These are phyloP conservation scores for Backusella tarrabulga DNA, from an alignment of 192 early-diverging fungal genomes.

Conservation along the genomic window DNA sequence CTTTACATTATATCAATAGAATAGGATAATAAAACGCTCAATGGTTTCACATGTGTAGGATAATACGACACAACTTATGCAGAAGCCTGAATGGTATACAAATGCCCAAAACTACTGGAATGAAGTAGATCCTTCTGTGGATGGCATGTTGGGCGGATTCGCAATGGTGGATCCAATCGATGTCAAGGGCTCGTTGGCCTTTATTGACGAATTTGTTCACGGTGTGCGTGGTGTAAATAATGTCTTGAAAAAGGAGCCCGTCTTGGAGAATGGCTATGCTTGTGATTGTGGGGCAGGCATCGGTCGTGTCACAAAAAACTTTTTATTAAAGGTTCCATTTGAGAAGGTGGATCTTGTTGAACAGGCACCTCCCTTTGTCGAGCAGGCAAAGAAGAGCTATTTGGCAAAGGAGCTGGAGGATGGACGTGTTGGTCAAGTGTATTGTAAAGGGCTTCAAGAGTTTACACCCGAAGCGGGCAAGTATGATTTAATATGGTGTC, in stretches of 20 bases:
- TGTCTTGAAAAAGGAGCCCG: slow-evolving; percentile 19
- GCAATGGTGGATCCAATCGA: slow-evolving; percentile 73
- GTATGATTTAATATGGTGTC: slow-evolving; percentile 97
- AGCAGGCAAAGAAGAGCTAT: slow-evolving; percentile 64
- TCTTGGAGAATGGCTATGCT: slow-evolving; percentile 28
- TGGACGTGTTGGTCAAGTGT: slow-evolving; percentile 64
- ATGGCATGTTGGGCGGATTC: slow-evolving; percentile 93
- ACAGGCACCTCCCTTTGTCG: slow-evolving; percentile 75
- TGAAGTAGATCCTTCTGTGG: slow-evolving; percentile 59
- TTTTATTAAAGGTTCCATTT: slow-evolving; percentile 73
- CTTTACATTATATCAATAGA: not conserved
- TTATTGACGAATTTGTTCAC: slow-evolving; percentile 65
- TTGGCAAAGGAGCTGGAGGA: slow-evolving; percentile 53
- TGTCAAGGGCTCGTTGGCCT: slow-evolving; percentile 60
- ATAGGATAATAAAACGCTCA: not conserved
- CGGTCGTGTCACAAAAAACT: slow-evolving; percentile 87
- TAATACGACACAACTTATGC: slow-evolving; percentile 7
- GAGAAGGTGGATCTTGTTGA: slow-evolving; percentile 90
- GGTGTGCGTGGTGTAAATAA: slow-evolving; percentile 24
- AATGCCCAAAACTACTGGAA: slow-evolving; percentile 63
- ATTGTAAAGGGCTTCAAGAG: slow-evolving; percentile 78
- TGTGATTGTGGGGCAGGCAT: slow-evolving; percentile 96
- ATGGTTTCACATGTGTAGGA: not conserved
- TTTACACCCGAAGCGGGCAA: slow-evolving; percentile 64
- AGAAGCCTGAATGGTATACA: slow-evolving; percentile 57